Evolutionary conservation across 2,329 filamentous ascomycete genomes (phyloP).

Genomic region (Fusarium luffae): DNA sequence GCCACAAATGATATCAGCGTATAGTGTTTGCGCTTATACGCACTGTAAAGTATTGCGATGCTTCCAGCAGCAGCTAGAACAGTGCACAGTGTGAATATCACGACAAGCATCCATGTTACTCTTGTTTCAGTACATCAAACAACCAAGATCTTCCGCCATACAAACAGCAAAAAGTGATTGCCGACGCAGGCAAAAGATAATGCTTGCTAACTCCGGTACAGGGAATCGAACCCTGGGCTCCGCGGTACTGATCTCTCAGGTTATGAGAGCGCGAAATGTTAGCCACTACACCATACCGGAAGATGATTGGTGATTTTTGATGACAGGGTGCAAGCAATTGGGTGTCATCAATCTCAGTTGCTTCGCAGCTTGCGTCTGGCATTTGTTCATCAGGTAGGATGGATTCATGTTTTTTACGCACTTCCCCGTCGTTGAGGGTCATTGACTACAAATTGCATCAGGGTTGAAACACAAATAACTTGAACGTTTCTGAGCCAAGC

Average conservation of each 20-base stretch:
- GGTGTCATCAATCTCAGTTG: too few species aligned
- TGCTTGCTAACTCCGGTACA: background rate
- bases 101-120: background rate
- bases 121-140: background rate
- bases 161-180: background rate
- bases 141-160: background rate
- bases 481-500: background rate
- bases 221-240: constrained; percentile 11
- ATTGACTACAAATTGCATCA: accelerated
- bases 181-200: background rate
- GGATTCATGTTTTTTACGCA: background rate
- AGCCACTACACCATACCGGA: constrained; percentile 51
- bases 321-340: background rate
- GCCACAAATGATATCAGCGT: constrained; percentile 47
- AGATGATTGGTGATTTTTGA: background rate
- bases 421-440: background rate
- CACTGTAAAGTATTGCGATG: constrained; percentile 22
- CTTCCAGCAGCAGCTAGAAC: constrained; percentile 32
- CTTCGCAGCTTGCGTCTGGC: too few species aligned
- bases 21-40: constrained; percentile 40
- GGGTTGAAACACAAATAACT: background rate
- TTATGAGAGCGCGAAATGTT: constrained; percentile 31
- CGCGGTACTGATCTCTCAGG: constrained; percentile 1
- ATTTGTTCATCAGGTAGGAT: background rate
- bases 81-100: background rate